Base-by-base conservation (phyloP, 2,329 filamentous ascomycete species). In the Rutstroemia sydowiana region DNA sequence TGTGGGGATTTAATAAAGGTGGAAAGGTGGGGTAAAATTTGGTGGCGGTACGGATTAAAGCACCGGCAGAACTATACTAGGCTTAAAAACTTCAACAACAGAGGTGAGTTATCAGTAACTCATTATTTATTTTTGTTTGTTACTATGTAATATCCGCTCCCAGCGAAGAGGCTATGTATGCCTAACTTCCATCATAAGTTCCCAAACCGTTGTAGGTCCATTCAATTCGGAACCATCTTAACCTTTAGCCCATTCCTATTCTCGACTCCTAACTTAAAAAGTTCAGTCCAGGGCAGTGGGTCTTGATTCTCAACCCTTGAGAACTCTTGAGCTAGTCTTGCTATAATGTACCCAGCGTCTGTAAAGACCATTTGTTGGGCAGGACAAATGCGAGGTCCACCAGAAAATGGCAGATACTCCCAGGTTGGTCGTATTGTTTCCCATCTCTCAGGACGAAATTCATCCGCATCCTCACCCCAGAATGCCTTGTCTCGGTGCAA, bases 351-450 rank as follows among this genome's bases (percentile, higher is more conserved):
- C 1, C 11, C n/a, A 11, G 48, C 43, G 13, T 53, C 55, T 8
- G 31, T 41, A 5, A 57, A 40, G 0, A 31, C 48, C 5, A 51
- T 45, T 4, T 55, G 20, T 11, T 53, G 30, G 4, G 84, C 83
- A 53, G 88, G 78, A 67, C 84, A 87, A 64, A 86, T 84, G 31
- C 84, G 73, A 39, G 84, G 81, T 1, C 83, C 84, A 7, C 82
- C 81, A 63, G 85, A 86, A 68, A 87, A 87, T 6, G 84, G 83
- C 37, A 87, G 74, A 64, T 84, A 87, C 57, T 83, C 14, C 23
- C 23, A 51, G 31, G 16, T 5, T 6, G 20, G 42, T 3, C 34
- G 44, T 9, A 9, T 10, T 6, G 61, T 60, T 13, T 67, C 69
- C 70, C 70, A 73, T n/a, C 69, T 53, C 54, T 71, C 69, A 1